These are phyloP conservation scores for Aspergillus aculeatus DNA, from an alignment of 2,329 filamentous ascomycete genomes.

Conservation along the genomic window DNA sequence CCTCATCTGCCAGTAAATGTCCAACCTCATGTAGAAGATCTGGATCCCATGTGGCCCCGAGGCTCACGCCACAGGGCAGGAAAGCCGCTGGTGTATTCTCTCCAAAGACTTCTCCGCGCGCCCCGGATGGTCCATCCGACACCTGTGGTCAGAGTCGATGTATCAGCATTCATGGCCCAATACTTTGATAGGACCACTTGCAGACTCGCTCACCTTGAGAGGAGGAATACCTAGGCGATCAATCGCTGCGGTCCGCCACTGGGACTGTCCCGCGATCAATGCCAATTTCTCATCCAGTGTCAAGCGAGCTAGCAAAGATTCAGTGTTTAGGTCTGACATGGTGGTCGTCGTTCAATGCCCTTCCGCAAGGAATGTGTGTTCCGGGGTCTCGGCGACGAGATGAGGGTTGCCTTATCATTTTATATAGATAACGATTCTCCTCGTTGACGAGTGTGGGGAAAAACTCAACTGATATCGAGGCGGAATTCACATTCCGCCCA, in stretches of 20 bases:
- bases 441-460: too few species aligned
- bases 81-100: background rate
- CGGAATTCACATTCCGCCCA: too few species aligned
- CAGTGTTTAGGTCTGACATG: too few species aligned
- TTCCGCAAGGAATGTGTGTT: too few species aligned
- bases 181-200: too few species aligned
- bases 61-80: background rate
- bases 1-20: constrained; percentile 1
- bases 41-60: background rate
- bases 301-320: background rate
- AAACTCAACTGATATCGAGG: too few species aligned
- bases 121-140: constrained; percentile 5
- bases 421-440: too few species aligned
- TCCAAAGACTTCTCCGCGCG: background rate
- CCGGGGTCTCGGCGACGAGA: too few species aligned
- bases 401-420: too few species aligned
- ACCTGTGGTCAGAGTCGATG: background rate
- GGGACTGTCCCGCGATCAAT: background rate
- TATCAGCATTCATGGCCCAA: too few species aligned
- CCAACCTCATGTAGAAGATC: background rate
- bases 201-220: background rate
- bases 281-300: constrained; percentile 1
- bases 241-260: constrained; percentile 1
- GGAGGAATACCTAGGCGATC: background rate
- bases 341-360: too few species aligned